Evolutionary conservation across 1,139 yeast genomes (phyloP), one percentile per base, ranked within the genome.

Genomic region (Debaryomyces subglobosus): DNA sequence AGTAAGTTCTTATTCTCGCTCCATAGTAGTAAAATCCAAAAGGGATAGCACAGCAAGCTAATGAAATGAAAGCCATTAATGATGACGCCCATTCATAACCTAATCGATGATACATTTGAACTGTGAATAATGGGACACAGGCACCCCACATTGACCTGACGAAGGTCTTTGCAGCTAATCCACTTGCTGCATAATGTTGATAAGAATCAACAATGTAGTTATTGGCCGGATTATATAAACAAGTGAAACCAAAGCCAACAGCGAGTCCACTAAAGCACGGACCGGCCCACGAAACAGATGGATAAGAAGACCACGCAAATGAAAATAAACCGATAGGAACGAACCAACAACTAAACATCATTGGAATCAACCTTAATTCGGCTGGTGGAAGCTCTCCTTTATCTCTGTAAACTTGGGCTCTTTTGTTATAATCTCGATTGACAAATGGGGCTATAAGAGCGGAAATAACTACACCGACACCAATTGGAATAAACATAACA

Each of bases 61-160:
- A 69, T 1, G 86, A 72, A 45, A 84, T 80, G 58, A 84, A 84
- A 0, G 83, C 89, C 80, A 85, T 76, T 53, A 84, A 73, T 25
- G 86, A 70, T 15, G 82, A 60, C 1, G 92, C 92, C 94, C 94
- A 86, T 64, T 86, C 81, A 53, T 82, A 64, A 23, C 88, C 88
- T 61, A 86, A 67, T 58, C 78, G 77, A 60, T 83, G 86, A 64
- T 85, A 85, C 90, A 86, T 86, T 65, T 86, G 92, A 45, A 82
- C 77, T n/a, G 91, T 86, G 63, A 86, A 86, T 52, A 86, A 72
- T 29, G 89, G 89, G 56, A 84, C 87, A 53, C 79, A 78, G 4
- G 89, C 91, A 65, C 92, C 90, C 79, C 89, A 86, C 35, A 85
- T 68, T 15, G 87, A 83, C 64, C 90, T 74, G 40, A 83, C 77